Conservation (phyloP, 2,329 filamentous ascomycete species). For the Macrophomina tecta region DNA sequence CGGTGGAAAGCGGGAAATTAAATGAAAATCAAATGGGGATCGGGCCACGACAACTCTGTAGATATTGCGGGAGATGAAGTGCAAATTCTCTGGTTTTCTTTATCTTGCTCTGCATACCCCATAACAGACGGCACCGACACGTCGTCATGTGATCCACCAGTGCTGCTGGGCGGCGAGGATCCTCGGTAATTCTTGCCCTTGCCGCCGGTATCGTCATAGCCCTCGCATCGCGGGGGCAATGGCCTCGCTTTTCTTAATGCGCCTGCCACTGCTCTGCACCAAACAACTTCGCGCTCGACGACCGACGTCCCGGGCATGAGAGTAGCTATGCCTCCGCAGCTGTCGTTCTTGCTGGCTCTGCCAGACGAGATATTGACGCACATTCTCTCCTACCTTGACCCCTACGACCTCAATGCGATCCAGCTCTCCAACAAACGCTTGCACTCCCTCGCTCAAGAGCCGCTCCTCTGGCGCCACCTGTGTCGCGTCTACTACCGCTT, state of each 20-base stretch:
- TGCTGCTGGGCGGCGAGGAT: neutral
- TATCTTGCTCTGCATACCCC: too few relatives aligned
- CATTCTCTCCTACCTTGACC: conserved; percentile 70
- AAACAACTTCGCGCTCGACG: conserved; percentile 1
- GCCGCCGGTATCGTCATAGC: conserved; percentile 19
- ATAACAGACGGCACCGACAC: too few relatives aligned
- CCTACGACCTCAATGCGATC: conserved; percentile 58
- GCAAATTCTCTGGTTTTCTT: too few relatives aligned
- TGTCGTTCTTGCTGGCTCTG: conserved; percentile 45
- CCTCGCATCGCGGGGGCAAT: conserved; percentile 8
- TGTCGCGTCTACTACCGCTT: conserved; percentile 73
- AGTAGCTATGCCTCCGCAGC: neutral
- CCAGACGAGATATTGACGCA: conserved; percentile 87
- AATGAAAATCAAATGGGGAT: neutral
- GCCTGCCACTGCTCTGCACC: neutral
- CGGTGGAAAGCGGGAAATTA: neutral
- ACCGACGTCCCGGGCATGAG: neutral
- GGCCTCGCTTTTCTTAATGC: conserved; percentile 20
- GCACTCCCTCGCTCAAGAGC: conserved; percentile 69
- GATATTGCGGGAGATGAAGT: too few relatives aligned
- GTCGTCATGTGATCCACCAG: conserved; percentile 11
- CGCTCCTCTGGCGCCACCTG: conserved; percentile 79
- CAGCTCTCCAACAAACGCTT: conserved; percentile 69
- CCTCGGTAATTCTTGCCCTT: conserved; percentile 21
- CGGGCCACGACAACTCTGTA: neutral